Conservation (phyloP, 164 flowering plant genomes). For the Magnolia sinica region DNA sequence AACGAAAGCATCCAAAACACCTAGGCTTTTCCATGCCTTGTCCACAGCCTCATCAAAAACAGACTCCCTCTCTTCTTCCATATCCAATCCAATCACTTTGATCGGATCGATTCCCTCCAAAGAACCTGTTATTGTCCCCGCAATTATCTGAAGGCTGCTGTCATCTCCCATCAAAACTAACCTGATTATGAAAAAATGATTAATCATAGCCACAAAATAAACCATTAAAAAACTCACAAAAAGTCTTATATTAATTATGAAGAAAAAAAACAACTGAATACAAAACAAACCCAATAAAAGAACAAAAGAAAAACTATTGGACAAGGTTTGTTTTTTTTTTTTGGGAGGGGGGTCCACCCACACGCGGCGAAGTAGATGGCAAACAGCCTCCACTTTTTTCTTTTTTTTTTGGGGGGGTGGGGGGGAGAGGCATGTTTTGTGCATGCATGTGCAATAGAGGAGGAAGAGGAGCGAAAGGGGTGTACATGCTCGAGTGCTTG, state of each 20-base stretch:
- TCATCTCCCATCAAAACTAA: conserved; percentile 83
- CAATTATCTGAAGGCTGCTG: conserved; percentile 32
- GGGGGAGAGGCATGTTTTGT: too few species aligned
- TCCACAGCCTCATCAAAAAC: conserved; percentile 64
- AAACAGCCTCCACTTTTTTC: too few species aligned
- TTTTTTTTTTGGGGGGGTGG: too few species aligned
- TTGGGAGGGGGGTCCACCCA: too few species aligned
- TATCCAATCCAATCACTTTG: conserved; percentile 72
- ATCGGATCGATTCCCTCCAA: conserved; percentile 30
- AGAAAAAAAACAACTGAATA: not conserved
- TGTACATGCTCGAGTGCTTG: too few species aligned
- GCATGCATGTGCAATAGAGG: too few species aligned
- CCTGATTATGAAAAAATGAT: conserved; percentile 29
- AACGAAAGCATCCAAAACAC: conserved; percentile 73
- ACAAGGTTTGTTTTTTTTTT: too few species aligned
- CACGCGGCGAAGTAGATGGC: too few species aligned
- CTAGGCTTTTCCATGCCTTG: conserved; percentile 46
- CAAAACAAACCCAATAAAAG: not conserved
- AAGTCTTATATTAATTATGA: too few species aligned
- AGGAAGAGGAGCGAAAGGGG: too few species aligned
- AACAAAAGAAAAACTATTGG: not conserved
- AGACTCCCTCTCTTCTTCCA: conserved; percentile 56
- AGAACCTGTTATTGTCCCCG: conserved; percentile 36
- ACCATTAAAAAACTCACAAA: not conserved
- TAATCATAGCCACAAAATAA: not conserved